phyloP scores from a whole-genome alignment of 192 early-diverging fungal genomes.

The Endogone sp. region DNA sequence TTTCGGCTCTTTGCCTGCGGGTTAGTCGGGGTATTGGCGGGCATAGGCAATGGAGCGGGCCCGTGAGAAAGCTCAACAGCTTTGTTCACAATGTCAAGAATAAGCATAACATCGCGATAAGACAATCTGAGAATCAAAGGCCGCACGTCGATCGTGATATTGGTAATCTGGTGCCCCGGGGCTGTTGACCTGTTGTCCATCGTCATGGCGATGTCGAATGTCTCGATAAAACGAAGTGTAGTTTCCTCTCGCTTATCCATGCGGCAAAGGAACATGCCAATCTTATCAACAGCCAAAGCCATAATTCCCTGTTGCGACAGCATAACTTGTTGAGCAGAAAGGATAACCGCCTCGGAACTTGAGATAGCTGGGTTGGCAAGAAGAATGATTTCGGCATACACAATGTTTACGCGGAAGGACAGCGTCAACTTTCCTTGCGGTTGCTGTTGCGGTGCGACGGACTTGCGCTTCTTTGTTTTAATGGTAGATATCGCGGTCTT shows the following conservation, averaged over 20 bases:
- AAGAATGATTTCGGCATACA: constrained; percentile 80
- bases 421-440: constrained; percentile 26
- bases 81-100: constrained; percentile 79
- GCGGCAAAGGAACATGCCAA: constrained; percentile 88
- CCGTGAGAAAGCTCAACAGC: constrained; percentile 52
- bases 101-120: constrained; percentile 78
- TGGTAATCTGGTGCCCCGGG: constrained; percentile 57
- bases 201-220: constrained; percentile 77
- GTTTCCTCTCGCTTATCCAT: constrained; percentile 83
- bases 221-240: constrained; percentile 81
- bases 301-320: constrained; percentile 76
- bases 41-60: not conserved
- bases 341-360: constrained; percentile 85
- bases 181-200: constrained; percentile 70
- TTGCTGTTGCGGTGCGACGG: constrained; percentile 4
- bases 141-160: constrained; percentile 71
- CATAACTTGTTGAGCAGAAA: constrained; percentile 75
- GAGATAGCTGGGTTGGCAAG: constrained; percentile 67
- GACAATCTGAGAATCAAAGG: constrained; percentile 80
- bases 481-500: not conserved
- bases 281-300: constrained; percentile 70
- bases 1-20: not conserved
- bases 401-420: constrained; percentile 74
- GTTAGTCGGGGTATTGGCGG: not conserved
- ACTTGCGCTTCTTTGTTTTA: not conserved